Evolutionary conservation across 768 basidiomycete genomes (phyloP).

Genomic region (Mycena sanguinolenta): DNA sequence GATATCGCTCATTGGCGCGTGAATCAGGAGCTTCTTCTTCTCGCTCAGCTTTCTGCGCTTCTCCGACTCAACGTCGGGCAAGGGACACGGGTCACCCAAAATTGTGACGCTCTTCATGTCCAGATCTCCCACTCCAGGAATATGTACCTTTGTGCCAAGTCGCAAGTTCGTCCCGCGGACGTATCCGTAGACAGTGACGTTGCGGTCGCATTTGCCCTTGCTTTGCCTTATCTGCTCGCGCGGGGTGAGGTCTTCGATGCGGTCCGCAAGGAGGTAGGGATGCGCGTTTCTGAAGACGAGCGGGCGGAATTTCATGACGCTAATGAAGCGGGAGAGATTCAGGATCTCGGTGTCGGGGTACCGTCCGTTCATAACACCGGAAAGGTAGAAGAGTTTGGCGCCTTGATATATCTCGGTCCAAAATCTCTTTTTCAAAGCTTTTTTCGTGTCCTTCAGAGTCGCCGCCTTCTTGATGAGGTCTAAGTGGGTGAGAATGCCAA

Average conservation of each 20-base stretch:
- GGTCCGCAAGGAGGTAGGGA: constrained; percentile 94
- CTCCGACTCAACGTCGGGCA: constrained; percentile 92
- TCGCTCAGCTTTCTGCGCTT: constrained; percentile 93
- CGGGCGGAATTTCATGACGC: constrained; percentile 98
- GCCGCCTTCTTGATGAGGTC: constrained; percentile 96
- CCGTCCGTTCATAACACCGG: constrained; percentile 95
- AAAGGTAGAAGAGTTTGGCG: constrained; percentile 97
- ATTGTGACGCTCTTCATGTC: constrained; percentile 78
- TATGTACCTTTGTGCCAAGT: constrained; percentile 84
- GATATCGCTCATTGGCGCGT: constrained; percentile 99
- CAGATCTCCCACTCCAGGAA: constrained; percentile 95
- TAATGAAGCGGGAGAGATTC: constrained; percentile 95
- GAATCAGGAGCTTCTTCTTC: constrained; percentile 91
- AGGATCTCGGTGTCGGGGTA: constrained; percentile 98
- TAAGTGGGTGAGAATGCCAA: constrained; percentile 95
- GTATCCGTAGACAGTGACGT: constrained; percentile 94
- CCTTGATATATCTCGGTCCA: constrained; percentile 99
- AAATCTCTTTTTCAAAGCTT: constrained; percentile 95
- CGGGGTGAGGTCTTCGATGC: constrained; percentile 94
- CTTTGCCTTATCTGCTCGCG: constrained; percentile 83
- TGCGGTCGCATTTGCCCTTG: constrained; percentile 94
- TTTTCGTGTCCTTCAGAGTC: constrained; percentile 90
- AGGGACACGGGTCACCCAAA: constrained; percentile 94
- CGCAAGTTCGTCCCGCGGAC: constrained; percentile 90
- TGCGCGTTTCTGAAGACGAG: constrained; percentile 96